Evolutionary conservation across 2,329 filamentous ascomycete species (phyloP).

Genomic region (Dothistroma pini): DNA sequence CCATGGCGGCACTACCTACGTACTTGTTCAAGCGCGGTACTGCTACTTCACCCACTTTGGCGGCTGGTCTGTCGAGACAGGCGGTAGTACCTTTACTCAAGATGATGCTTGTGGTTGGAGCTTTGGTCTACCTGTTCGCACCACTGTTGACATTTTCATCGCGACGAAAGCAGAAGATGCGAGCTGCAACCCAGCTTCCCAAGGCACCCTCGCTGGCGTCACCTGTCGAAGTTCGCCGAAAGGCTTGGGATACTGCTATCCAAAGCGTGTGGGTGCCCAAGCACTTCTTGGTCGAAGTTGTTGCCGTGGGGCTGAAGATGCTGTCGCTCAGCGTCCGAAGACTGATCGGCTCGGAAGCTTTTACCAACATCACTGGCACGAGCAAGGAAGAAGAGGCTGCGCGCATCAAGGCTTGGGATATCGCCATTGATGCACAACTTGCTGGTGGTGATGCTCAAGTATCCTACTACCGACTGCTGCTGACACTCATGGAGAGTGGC

Average conservation of each 20-base stretch:
- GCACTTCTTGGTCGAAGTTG: conserved; percentile 81
- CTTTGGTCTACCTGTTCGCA: conserved; percentile 54
- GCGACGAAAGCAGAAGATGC: conserved; percentile 50
- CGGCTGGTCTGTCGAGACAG: conserved; percentile 25
- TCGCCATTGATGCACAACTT: conserved; percentile 87
- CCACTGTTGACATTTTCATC: conserved; percentile 57
- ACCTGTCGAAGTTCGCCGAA: conserved; percentile 77
- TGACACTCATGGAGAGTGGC: conserved; percentile 83
- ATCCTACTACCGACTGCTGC: conserved; percentile 76
- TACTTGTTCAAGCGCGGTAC: conserved; percentile 33
- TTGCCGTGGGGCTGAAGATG: conserved; percentile 74
- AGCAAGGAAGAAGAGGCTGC: conserved; percentile 82
- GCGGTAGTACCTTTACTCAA: conserved; percentile 46
- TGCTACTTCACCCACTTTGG: conserved; percentile 20
- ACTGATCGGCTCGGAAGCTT: conserved; percentile 70
- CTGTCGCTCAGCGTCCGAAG: conserved; percentile 77
- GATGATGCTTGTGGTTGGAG: conserved; percentile 50
- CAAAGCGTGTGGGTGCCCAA: conserved; percentile 89
- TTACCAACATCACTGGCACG: conserved; percentile 73
- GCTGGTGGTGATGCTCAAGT: conserved; percentile 87
- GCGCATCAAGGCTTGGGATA: conserved; percentile 86
- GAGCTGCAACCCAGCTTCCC: conserved; percentile 36
- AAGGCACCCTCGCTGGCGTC: conserved; percentile 70
- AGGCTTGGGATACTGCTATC: conserved; percentile 89
- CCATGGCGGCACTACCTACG: conserved; percentile 43